A percentile compares a stretch with the other conserved stretches of the same genome.
Evolutionary conservation across 2,329 filamentous ascomycete genomes (phyloP).

Genomic region (Pseudogymnoascus sp.): DNA sequence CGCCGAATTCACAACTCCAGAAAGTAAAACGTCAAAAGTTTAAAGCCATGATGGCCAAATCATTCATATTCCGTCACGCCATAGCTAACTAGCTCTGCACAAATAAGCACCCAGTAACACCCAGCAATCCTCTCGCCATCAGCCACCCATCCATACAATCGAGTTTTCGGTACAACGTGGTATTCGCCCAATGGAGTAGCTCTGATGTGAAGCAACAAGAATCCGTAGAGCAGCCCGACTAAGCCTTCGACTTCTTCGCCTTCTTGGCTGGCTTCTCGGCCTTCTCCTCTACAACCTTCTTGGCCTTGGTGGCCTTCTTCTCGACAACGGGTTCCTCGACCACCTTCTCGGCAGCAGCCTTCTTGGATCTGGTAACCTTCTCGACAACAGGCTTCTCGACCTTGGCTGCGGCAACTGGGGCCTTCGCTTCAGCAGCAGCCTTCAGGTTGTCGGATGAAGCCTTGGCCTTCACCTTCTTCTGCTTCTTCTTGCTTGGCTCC

Average conservation of each 20-base stretch:
- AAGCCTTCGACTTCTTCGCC: slow-evolving; percentile 30
- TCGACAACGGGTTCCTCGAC: slow-evolving; percentile 31
- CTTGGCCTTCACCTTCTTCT: slow-evolving; percentile 21
- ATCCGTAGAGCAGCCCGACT: not conserved
- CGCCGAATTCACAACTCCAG: not conserved
- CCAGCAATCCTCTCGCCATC: not conserved
- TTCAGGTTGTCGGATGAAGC: slow-evolving; percentile 13
- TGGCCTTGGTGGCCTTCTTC: slow-evolving; percentile 24
- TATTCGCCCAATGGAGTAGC: slow-evolving; percentile 4
- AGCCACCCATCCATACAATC: not conserved
- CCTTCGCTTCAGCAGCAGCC: not conserved
- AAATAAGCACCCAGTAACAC: slow-evolving; percentile 4
- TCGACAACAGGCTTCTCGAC: slow-evolving; percentile 34
- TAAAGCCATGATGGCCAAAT: not conserved
- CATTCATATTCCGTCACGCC: slow-evolving; percentile 9
- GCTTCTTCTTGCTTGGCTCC: slow-evolving; percentile 12
- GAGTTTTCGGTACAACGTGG: not conserved
- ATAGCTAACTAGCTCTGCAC: slow-evolving; percentile 1
- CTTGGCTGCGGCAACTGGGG: slow-evolving; percentile 18
- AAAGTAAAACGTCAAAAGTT: not conserved
- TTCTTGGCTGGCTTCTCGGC: slow-evolving; percentile 32
- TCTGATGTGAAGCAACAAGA: not conserved
- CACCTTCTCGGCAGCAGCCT: slow-evolving; percentile 15
- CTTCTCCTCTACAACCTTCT: slow-evolving; percentile 13
- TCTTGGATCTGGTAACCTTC: slow-evolving; percentile 22